Evolutionary conservation across 441 rosid species (phyloP).

Genomic region (Erysimum cheiri): DNA sequence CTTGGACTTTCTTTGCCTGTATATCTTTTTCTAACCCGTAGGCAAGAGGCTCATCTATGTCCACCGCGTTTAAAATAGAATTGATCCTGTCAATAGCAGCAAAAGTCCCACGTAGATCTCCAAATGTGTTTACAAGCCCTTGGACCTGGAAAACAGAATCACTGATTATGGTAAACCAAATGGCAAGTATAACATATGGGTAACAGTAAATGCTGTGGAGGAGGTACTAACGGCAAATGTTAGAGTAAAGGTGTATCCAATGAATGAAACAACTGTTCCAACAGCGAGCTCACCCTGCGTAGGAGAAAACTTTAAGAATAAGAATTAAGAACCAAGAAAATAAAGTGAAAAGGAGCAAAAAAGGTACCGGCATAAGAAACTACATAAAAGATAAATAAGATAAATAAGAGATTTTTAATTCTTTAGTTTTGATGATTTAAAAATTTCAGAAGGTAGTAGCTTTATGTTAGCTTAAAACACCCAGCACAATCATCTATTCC

Average conservation of each 20-base stretch:
- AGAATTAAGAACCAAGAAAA: slow-evolving; percentile 24
- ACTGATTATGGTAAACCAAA: slow-evolving; percentile 8
- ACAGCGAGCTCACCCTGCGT: slow-evolving; percentile 89
- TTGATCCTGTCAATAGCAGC: slow-evolving; percentile 93
- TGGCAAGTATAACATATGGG: slow-evolving; percentile 31
- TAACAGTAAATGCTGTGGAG: slow-evolving; percentile 29
- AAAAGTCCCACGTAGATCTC: slow-evolving; percentile 88
- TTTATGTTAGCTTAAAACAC: slow-evolving; percentile 3
- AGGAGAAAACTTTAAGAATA: slow-evolving; percentile 15
- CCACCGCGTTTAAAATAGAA: slow-evolving; percentile 73
- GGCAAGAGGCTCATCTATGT: slow-evolving; percentile 90
- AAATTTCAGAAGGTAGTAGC: slow-evolving; percentile 9
- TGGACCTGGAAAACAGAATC: slow-evolving; percentile 67
- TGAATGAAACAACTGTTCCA: slow-evolving; percentile 89
- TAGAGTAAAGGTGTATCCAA: slow-evolving; percentile 92
- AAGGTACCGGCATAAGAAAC: neutral
- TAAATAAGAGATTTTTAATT: slow-evolving; percentile 4
- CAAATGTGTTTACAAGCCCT: slow-evolving; percentile 93
- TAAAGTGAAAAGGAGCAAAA: neutral
- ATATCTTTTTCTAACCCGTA: slow-evolving; percentile 87
- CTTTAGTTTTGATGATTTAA: slow-evolving; percentile 7
- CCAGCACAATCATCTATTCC: neutral
- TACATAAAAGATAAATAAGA: neutral
- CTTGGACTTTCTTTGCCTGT: slow-evolving; percentile 54
- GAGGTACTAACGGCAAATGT: slow-evolving; percentile 83